Percentiles rank a stretch among this genome's conserved stretches.
Evolutionary conservation across 1,284 basidiomycete species (phyloP).

Genomic region (Naganishia cerealis): DNA sequence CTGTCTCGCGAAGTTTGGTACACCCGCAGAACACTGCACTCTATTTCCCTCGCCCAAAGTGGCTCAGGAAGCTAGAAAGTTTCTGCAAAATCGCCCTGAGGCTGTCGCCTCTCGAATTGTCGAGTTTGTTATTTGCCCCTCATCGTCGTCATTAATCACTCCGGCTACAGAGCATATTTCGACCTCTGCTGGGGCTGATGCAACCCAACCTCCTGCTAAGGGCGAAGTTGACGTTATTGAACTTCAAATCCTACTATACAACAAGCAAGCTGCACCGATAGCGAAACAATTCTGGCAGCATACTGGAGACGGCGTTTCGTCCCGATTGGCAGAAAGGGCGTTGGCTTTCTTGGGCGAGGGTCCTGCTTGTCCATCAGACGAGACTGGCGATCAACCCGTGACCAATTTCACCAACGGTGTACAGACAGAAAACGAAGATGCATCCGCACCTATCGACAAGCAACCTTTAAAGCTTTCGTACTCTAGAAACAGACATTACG

Average conservation of each 20-base stretch:
- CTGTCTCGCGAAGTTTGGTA: constrained; percentile 75
- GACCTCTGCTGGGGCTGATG: constrained; percentile 40
- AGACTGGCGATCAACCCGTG: constrained; percentile 26
- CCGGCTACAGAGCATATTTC: constrained; percentile 36
- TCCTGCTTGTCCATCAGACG: constrained; percentile 40
- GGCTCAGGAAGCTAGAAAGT: constrained; percentile 73
- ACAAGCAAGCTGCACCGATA: constrained; percentile 63
- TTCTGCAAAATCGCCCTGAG: constrained; percentile 64
- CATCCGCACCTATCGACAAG: constrained; percentile 19
- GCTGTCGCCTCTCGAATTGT: constrained; percentile 64
- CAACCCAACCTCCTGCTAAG: constrained; percentile 33
- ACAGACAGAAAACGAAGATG: constrained; percentile 48
- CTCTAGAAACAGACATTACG: constrained; percentile 64
- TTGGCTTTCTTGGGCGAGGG: constrained; percentile 64
- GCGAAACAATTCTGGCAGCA: constrained; percentile 98
- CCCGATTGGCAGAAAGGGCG: constrained; percentile 79
- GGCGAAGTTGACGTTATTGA: constrained; percentile 57
- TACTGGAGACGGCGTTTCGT: constrained; percentile 84
- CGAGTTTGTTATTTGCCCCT: constrained; percentile 70
- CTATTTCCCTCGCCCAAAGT: constrained; percentile 72
- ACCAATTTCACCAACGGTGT: constrained; percentile 24
- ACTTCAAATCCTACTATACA: constrained; percentile 80
- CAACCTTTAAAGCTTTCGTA: constrained; percentile 47
- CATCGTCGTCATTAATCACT: constrained; percentile 48
- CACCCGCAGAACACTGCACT: constrained; percentile 69